These are phyloP conservation scores for Madurella mycetomatis DNA, from an alignment of 2,329 filamentous ascomycete species.

Conservation along the genomic window DNA sequence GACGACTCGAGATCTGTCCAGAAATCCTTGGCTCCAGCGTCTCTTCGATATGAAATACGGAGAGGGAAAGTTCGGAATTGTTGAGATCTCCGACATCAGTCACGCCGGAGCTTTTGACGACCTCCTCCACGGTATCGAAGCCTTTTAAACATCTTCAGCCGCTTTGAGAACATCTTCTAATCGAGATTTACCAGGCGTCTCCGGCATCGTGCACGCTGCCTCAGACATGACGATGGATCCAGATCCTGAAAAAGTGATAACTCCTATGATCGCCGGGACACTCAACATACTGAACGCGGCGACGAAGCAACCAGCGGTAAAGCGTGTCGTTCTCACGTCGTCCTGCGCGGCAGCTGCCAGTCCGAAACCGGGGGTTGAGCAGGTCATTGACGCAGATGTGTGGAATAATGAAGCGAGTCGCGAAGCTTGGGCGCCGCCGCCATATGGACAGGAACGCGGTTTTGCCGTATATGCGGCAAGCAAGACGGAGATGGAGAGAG, in stretches of 20 bases:
- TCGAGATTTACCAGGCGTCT: slow-evolving; percentile 13
- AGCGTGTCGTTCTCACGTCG: slow-evolving; percentile 39
- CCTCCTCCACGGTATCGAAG: slow-evolving; percentile 21
- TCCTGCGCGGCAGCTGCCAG: slow-evolving; percentile 29
- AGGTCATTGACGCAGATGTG: slow-evolving; percentile 19
- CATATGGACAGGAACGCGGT: slow-evolving; percentile 6
- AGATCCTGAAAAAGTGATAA: slow-evolving; percentile 39
- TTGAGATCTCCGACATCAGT: slow-evolving; percentile 33
- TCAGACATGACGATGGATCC: slow-evolving; percentile 32
- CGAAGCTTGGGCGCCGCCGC: slow-evolving; percentile 15
- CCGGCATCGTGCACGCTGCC: slow-evolving; percentile 38
- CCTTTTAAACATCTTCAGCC: not conserved
- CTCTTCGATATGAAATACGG: slow-evolving; percentile 27
- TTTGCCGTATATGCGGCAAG: slow-evolving; percentile 18
- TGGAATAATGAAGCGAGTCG: slow-evolving; percentile 23
- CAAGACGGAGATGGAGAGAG: slow-evolving; percentile 19
- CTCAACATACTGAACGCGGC: slow-evolving; percentile 34
- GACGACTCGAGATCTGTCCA: slow-evolving; percentile 36
- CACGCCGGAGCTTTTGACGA: slow-evolving; percentile 28
- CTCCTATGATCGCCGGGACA: slow-evolving; percentile 29
- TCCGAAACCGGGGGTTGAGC: slow-evolving; percentile 12
- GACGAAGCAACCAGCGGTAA: slow-evolving; percentile 32
- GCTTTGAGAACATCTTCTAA: too few species aligned
- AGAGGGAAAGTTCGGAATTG: slow-evolving; percentile 32
- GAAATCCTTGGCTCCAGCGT: slow-evolving; percentile 24